phyloP scores from a whole-genome alignment of 2,329 filamentous ascomycete genomes.

The Hypoxylon sp. region DNA sequence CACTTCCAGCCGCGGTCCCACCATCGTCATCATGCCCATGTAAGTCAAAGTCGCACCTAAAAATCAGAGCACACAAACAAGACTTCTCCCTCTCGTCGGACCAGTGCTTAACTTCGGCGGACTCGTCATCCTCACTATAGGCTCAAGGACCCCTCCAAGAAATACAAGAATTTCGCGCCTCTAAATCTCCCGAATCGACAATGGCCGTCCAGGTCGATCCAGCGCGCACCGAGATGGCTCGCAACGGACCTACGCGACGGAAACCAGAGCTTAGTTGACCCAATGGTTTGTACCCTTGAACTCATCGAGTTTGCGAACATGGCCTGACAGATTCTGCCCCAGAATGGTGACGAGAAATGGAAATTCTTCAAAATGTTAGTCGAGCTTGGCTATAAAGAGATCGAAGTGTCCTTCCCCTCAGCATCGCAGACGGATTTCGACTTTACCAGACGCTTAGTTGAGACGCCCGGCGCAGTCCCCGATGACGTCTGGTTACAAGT shows the following conservation, averaged over 20 bases:
- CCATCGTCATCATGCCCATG: slow-evolving; percentile 36
- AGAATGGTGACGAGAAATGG: slow-evolving; percentile 96
- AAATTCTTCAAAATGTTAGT: slow-evolving; percentile 93
- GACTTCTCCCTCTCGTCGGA: slow-evolving; percentile 1
- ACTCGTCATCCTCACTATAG: slow-evolving; percentile 46
- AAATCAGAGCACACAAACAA: slow-evolving; percentile 19
- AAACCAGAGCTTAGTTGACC: slow-evolving; percentile 91
- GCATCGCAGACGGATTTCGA: slow-evolving; percentile 96
- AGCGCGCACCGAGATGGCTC: slow-evolving; percentile 90
- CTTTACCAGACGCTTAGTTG: slow-evolving; percentile 86
- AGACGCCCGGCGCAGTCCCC: slow-evolving; percentile 82
- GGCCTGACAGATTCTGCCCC: slow-evolving; percentile 23
- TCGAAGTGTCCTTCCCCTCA: slow-evolving; percentile 94
- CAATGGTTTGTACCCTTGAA: slow-evolving; percentile 73
- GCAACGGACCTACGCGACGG: slow-evolving; percentile 89
- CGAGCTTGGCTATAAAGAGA: slow-evolving; percentile 95
- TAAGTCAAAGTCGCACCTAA: slow-evolving; percentile 35
- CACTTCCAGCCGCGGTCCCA: slow-evolving; percentile 10
- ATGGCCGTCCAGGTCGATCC: slow-evolving; percentile 85
- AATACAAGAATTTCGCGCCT: slow-evolving; percentile 76
- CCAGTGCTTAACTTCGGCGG: slow-evolving; percentile 1
- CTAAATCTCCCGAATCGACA: slow-evolving; percentile 73
- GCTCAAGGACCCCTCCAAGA: slow-evolving; percentile 79
- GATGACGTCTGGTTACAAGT: slow-evolving; percentile 94
- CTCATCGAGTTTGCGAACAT: not conserved